A percentile compares a stretch with the other conserved stretches of the same genome.
Evolutionary conservation across 106 monocot species (phyloP).

Genomic region (Dioscorea dumetorum): DNA sequence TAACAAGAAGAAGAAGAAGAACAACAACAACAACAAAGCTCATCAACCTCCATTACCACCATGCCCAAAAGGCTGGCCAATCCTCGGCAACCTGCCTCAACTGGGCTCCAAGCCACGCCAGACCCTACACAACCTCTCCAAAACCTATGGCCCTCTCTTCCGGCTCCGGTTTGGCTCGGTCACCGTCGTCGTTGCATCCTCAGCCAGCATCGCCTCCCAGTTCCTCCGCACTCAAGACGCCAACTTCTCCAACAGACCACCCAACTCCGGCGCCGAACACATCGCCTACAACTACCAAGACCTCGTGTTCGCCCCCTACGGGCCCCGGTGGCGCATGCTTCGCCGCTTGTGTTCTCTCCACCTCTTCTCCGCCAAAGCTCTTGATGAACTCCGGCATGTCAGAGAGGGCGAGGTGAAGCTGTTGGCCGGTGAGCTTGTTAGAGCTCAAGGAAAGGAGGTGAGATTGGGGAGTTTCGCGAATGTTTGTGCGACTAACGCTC

Average conservation of each 20-base stretch:
- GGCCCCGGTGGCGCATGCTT: constrained; percentile 41
- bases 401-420: constrained; percentile 19
- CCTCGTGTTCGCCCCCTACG: constrained; percentile 53
- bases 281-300: constrained; percentile 46
- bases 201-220: constrained; percentile 19
- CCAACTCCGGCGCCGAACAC: constrained; percentile 52
- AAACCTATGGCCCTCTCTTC: constrained; percentile 30
- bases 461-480: neutral
- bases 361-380: constrained; percentile 44
- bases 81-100: constrained; percentile 48
- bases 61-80: constrained; percentile 42
- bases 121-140: constrained; percentile 24
- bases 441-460: neutral
- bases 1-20: neutral
- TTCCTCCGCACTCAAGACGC: constrained; percentile 37
- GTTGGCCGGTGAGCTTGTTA: constrained; percentile 1
- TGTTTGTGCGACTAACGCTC: constrained; percentile 36
- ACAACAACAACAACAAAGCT: neutral
- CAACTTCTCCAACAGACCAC: constrained; percentile 45
- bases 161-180: constrained; percentile 33
- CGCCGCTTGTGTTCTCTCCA: constrained; percentile 34
- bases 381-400: constrained; percentile 34
- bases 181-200: constrained; percentile 37
- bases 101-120: constrained; percentile 45
- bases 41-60: constrained; percentile 22